phyloP scores from a whole-genome alignment of 1,139 yeast species.

The Candida sp. region DNA sequence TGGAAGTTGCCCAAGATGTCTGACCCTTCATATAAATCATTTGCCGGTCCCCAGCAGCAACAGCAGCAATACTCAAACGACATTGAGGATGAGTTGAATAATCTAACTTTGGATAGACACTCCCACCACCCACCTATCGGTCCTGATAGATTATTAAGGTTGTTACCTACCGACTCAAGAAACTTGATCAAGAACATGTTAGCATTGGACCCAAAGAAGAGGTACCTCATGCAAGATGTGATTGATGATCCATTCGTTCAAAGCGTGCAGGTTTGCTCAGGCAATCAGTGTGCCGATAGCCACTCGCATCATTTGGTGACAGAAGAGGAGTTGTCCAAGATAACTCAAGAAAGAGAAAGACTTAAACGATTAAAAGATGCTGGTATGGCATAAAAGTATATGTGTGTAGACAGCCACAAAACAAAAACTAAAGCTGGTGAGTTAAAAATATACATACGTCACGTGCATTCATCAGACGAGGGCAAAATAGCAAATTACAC shows the following conservation, averaged over 20 bases:
- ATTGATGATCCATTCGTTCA: conserved; percentile 29
- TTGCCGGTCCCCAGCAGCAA: conserved; percentile 17
- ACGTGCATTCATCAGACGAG: not conserved
- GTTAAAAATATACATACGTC: not conserved
- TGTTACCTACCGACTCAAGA: conserved; percentile 41
- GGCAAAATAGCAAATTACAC: not conserved
- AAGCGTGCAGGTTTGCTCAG: conserved; percentile 33
- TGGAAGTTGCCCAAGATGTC: conserved; percentile 74
- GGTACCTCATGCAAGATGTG: conserved; percentile 36
- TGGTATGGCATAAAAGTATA: conserved; percentile 13
- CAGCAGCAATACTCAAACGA: not conserved
- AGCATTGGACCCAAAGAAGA: conserved; percentile 27
- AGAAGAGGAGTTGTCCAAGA: conserved; percentile 53
- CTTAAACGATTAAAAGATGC: conserved; percentile 22
- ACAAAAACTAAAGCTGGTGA: not conserved
- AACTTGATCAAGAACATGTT: conserved; percentile 40
- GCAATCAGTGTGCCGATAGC: conserved; percentile 17
- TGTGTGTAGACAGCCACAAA: not conserved
- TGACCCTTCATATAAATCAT: conserved; percentile 57
- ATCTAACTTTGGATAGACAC: conserved; percentile 8
- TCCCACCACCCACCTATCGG: conserved; percentile 21
- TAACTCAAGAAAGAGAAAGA: conserved; percentile 43
- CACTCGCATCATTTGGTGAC: conserved; percentile 63
- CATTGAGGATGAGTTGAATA: conserved; percentile 9
- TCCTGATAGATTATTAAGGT: conserved; percentile 36